These are phyloP conservation scores for Porpolomopsis calyptriformis DNA, from an alignment of 768 basidiomycete genomes.

Conservation along the genomic window DNA sequence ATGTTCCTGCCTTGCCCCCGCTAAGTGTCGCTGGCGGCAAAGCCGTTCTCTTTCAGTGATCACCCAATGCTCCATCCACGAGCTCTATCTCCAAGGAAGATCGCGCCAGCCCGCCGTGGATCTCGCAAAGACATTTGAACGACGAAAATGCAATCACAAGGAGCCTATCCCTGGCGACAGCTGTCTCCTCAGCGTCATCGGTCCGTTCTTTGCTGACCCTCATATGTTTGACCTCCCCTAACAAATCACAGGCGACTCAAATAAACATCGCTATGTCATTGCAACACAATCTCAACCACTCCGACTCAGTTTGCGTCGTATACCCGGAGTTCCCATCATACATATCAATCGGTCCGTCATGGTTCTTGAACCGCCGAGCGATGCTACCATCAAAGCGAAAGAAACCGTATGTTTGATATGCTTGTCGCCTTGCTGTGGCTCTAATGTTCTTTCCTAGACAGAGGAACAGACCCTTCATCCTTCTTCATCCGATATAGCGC, in stretches of 20 bases:
- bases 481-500: constrained; percentile 34
- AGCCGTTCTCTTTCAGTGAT: constrained; percentile 67
- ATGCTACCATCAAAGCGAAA: constrained; percentile 64
- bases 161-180: constrained; percentile 79
- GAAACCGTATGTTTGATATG: constrained; percentile 31
- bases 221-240: not conserved
- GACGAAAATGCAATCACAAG: constrained; percentile 89
- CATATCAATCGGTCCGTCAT: constrained; percentile 90
- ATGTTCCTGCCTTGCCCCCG: constrained; percentile 3
- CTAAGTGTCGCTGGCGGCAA: constrained; percentile 27
- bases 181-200: constrained; percentile 73
- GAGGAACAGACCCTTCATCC: constrained; percentile 55
- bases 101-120: constrained; percentile 67
- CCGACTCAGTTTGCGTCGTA: constrained; percentile 51
- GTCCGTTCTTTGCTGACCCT: constrained; percentile 30
- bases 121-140: constrained; percentile 87
- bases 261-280: constrained; percentile 88
- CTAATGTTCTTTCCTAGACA: constrained; percentile 29
- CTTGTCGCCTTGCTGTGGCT: not conserved
- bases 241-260: constrained; percentile 57
- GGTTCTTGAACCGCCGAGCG: constrained; percentile 84
- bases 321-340: constrained; percentile 82
- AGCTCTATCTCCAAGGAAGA: constrained; percentile 78
- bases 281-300: constrained; percentile 75
- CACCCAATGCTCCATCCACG: constrained; percentile 94